Evolutionary conservation across 805 yeast genomes (phyloP).

Genomic region (Teunomyces gatunensis): DNA sequence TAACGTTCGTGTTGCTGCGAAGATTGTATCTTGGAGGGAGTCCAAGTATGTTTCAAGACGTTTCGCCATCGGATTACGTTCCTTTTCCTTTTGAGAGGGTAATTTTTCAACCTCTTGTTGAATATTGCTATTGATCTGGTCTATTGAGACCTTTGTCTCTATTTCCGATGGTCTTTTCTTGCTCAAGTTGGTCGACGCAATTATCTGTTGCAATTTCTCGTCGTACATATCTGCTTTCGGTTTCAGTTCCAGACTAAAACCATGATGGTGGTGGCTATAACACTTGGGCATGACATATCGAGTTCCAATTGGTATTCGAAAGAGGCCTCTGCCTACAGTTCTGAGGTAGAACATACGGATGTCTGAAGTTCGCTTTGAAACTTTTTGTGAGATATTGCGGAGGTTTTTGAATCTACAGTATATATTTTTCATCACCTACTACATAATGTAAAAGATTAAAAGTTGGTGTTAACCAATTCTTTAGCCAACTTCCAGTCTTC

Average conservation of each 20-base stretch:
- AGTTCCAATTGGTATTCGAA: neutral
- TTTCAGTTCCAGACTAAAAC: neutral
- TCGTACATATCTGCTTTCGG: conserved; percentile 14
- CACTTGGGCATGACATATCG: neutral
- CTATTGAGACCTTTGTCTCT: neutral
- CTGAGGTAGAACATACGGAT: neutral
- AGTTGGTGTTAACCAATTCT: conserved; percentile 52
- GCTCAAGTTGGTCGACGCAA: conserved; percentile 36
- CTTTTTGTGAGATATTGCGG: neutral
- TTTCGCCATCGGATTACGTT: conserved; percentile 34
- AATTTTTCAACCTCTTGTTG: conserved; percentile 29
- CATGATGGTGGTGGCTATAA: neutral
- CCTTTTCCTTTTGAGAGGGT: conserved; percentile 46
- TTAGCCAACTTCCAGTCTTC: conserved; percentile 58
- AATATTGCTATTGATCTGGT: conserved; percentile 8
- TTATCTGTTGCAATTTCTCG: conserved; percentile 28
- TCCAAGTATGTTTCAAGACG: conserved; percentile 49
- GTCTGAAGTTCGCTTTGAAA: neutral
- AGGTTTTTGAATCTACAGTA: neutral
- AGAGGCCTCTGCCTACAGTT: neutral
- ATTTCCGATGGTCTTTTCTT: conserved; percentile 3
- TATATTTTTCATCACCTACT: neutral
- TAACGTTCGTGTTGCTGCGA: conserved; percentile 62
- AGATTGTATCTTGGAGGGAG: conserved; percentile 55
- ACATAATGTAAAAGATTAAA: conserved; percentile 13